These are phyloP conservation scores for Bolboschoenus planiculmis DNA, from an alignment of 176 grass and related monocot genomes.

Conservation along the genomic window DNA sequence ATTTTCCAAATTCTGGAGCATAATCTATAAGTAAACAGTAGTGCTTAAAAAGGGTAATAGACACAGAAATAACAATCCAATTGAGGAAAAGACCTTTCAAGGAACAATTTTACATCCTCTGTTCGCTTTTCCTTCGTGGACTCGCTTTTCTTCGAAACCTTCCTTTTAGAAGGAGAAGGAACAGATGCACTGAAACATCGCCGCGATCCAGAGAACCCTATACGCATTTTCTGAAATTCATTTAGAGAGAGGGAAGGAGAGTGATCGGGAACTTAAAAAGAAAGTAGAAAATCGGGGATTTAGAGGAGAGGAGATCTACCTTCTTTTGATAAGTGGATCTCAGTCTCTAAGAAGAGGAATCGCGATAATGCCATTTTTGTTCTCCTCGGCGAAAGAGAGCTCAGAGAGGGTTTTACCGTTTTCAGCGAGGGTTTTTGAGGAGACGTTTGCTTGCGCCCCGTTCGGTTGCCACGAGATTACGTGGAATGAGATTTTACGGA, in stretches of 20 bases:
- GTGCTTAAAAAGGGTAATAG: background rate
- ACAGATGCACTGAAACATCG: background rate
- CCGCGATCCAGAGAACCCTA: conserved; percentile 5
- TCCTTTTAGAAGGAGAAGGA: background rate
- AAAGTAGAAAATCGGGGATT: background rate
- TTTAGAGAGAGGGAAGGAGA: background rate
- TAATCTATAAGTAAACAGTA: background rate
- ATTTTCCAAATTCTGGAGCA: background rate
- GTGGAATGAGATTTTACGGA: no score
- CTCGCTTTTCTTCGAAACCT: background rate
- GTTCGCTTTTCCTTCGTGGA: background rate
- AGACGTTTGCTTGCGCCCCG: background rate
- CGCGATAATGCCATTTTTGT: conserved; percentile 18
- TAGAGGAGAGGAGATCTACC: background rate
- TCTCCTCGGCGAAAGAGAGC: background rate
- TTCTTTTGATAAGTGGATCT: conserved; percentile 15
- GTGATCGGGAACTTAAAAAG: background rate
- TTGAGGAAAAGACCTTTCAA: background rate
- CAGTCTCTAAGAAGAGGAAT: background rate
- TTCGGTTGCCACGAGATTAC: no score
- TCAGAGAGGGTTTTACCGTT: background rate
- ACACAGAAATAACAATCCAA: background rate
- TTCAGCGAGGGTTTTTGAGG: background rate
- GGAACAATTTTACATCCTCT: background rate
- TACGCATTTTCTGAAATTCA: background rate